These are phyloP conservation scores for Chrysanthemum makinoi DNA, from an alignment of 129 eudicot genomes.

Conservation along the genomic window DNA sequence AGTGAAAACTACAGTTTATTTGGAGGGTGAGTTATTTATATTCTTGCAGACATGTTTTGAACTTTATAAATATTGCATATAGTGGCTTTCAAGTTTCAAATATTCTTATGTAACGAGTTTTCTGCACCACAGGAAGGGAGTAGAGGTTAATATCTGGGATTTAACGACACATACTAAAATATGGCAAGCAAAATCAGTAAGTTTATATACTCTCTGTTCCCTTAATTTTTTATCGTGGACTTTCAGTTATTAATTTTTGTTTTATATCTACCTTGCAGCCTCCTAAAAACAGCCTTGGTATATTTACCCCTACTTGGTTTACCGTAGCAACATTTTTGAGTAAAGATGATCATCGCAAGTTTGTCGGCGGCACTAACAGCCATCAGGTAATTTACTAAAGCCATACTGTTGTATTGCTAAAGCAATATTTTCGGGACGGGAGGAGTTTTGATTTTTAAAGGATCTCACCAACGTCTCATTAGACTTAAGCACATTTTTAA, in stretches of 20 bases:
- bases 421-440: not conserved
- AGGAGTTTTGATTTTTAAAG: too few species aligned
- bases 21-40: constrained; percentile 89
- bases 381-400: constrained; percentile 61
- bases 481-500: not conserved
- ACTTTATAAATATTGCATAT: not conserved
- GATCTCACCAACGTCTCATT: too few species aligned
- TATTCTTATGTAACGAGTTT: constrained; percentile 10
- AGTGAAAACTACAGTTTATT: constrained; percentile 68
- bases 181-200: constrained; percentile 93
- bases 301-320: constrained; percentile 90
- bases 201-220: constrained; percentile 19
- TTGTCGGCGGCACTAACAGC: constrained; percentile 81
- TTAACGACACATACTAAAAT: constrained; percentile 60
- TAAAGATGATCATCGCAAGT: constrained; percentile 88
- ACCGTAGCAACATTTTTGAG: constrained; percentile 80
- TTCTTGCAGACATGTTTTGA: not conserved
- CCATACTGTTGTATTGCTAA: not conserved
- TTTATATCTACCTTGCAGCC: constrained; percentile 52
- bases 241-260: constrained; percentile 17
- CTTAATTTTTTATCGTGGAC: too few species aligned
- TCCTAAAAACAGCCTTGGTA: constrained; percentile 82
- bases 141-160: constrained; percentile 94
- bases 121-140: constrained; percentile 64
- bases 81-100: not conserved